Base-by-base conservation (phyloP, 1,284 basidiomycete genomes). In the Athelia sp. region DNA sequence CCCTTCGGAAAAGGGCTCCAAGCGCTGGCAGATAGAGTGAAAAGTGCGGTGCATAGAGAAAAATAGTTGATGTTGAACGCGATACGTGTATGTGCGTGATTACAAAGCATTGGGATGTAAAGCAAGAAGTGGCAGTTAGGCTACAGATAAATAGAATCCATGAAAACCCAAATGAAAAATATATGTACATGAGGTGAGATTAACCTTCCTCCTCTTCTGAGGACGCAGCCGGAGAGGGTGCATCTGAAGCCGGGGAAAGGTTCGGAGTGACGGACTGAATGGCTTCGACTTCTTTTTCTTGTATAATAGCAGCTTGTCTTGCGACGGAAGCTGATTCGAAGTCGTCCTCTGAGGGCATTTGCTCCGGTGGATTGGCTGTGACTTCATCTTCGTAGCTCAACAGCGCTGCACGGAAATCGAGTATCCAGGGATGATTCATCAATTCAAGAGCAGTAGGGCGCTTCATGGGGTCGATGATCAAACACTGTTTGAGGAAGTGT, bases 401-500 rank as follows among this genome's bases (percentile, higher is more conserved):
- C 44, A 90, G 70, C 15, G 80, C 78, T 58, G 84, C 84, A 50
- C 83, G 79, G 67, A 91, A 85, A 48, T 87, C 82, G 38, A 87
- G 70, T 72, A 99, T 91, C 97, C 97, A 99, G 15, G 84, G 80
- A 66, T 99, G 93, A 45, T 87, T 77, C 68, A 95, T 80, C 21
- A 99, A 76, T 63, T 98, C 93, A 10, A 75, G 68, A 0, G 97
- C 94, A 4, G 87, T 84, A 0, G 97, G 96, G 42, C 97, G 81
- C 52, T 80, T 71, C 61, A 87, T 74, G 0, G 96, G 86, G 61
- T 98, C 93, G 51, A 99, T 90, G 10, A 81, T 92, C 29, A 99
- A 72, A 66, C 96, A 98, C 60, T 87, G 83, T 50, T 91, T 86
- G 66, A 98, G 93, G 66, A 99, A 99, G 65, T 88, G 87, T 63